A percentile compares a stretch with the other conserved stretches of the same genome.
Evolutionary conservation across 164 flowering plant genomes (phyloP).

Genomic region (Macadamia tetraphylla): DNA sequence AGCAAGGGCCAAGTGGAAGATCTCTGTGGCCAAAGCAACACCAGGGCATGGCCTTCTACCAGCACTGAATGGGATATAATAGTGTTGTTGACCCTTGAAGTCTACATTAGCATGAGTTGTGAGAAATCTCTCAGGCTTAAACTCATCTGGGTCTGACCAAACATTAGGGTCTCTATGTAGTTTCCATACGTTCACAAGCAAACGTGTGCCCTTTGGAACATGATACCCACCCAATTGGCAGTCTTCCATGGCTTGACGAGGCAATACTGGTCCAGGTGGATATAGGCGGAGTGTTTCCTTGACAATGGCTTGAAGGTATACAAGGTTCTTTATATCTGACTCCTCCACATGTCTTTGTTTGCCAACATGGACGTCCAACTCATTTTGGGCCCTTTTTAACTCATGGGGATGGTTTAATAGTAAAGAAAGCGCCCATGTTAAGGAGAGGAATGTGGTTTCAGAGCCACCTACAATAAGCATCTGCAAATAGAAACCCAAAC

Average conservation of each 20-base stretch:
- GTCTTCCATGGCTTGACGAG: not conserved
- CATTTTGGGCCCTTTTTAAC: slow-evolving; percentile 8
- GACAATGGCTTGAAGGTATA: slow-evolving; percentile 3
- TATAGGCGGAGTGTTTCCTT: not conserved
- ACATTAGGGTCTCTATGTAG: not conserved
- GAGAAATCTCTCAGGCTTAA: slow-evolving; percentile 15
- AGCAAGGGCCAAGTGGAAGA: too few relatives aligned
- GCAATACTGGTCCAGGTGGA: slow-evolving; percentile 4
- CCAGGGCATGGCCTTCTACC: too few relatives aligned
- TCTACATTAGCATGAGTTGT: not conserved
- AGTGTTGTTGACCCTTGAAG: too few relatives aligned
- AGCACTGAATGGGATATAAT: too few relatives aligned
- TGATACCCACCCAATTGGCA: slow-evolving; percentile 4
- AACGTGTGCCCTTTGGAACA: slow-evolving; percentile 1
- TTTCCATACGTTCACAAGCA: slow-evolving; percentile 1
- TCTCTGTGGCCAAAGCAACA: too few relatives aligned
- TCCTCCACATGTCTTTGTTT: slow-evolving; percentile 7
- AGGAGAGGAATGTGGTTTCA: not conserved
- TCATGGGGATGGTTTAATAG: slow-evolving; percentile 5
- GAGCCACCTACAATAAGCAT: not conserved
- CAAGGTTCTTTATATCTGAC: slow-evolving; percentile 1
- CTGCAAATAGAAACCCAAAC: not conserved
- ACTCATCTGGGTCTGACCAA: slow-evolving; percentile 10
- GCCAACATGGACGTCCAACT: slow-evolving; percentile 12
- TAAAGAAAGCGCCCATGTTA: slow-evolving; percentile 9